phyloP scores from a whole-genome alignment of 2,329 filamentous ascomycete genomes.

The Cercospora zeina region DNA sequence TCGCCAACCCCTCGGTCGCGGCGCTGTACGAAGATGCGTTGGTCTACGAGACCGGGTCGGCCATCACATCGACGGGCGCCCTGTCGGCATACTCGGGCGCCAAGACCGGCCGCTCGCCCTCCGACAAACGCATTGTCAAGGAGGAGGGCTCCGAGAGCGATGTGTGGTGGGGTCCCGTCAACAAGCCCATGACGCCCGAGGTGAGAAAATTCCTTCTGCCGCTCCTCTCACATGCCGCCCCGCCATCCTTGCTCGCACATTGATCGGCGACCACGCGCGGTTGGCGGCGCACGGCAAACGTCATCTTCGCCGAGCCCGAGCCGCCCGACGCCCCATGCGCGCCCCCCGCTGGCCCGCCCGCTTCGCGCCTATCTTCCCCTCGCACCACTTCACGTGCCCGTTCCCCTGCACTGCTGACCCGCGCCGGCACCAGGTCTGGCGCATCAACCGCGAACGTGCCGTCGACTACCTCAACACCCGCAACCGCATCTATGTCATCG shows the following conservation, averaged over 20 bases:
- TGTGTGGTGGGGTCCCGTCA: conserved; percentile 98
- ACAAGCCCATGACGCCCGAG: conserved; percentile 97
- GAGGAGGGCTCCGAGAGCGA: conserved; percentile 86
- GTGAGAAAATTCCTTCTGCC: conserved; percentile 53
- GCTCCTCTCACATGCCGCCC: neutral
- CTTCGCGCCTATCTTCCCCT: neutral
- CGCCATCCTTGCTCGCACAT: neutral
- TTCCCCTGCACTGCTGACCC: neutral
- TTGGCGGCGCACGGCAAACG: conserved; percentile 19
- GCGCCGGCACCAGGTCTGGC: conserved; percentile 75
- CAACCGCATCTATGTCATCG: conserved; percentile 97
- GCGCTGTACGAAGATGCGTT: conserved; percentile 98
- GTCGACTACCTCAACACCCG: conserved; percentile 99
- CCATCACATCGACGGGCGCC: conserved; percentile 93
- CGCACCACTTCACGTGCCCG: neutral
- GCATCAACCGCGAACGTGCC: conserved; percentile 98
- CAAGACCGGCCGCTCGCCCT: conserved; percentile 95
- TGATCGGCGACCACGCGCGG: conserved; percentile 7
- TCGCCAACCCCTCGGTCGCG: conserved; percentile 90
- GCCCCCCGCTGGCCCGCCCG: conserved; percentile 32
- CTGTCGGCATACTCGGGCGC: conserved; percentile 96
- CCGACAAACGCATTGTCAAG: conserved; percentile 96
- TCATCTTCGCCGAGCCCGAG: conserved; percentile 21
- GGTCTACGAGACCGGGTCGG: conserved; percentile 94
- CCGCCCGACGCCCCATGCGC: conserved; percentile 18